phyloP scores from a whole-genome alignment of 208 protist genomes.

The Acanthamoeba triangularis region DNA sequence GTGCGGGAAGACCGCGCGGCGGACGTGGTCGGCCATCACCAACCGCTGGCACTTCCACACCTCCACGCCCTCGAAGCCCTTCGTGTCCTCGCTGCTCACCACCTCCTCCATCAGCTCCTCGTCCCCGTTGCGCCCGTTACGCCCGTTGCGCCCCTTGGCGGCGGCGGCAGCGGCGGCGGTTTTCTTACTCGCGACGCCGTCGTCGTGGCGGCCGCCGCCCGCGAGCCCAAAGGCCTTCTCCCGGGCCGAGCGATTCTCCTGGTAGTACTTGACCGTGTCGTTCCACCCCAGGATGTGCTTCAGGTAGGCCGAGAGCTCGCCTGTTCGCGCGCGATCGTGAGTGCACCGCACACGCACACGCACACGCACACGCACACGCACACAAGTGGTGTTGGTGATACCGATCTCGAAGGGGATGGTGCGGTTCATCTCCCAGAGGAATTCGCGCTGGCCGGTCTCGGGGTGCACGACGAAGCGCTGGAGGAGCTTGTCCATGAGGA shows the following conservation, averaged over 20 bases:
- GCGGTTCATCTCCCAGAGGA: conserved; percentile 30
- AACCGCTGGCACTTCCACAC: conserved; percentile 42
- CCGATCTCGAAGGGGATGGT: conserved; percentile 33
- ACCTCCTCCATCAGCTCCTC: conserved; percentile 17
- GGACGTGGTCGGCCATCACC: background rate
- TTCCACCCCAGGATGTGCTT: conserved; percentile 28
- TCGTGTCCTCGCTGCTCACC: background rate
- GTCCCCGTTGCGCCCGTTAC: background rate
- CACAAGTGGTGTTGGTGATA: background rate
- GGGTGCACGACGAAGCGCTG: background rate
- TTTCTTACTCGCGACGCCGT: background rate
- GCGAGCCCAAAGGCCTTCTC: background rate
- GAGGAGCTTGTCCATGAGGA: conserved; percentile 54
- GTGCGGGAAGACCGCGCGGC: background rate
- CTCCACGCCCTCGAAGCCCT: conserved; percentile 15
- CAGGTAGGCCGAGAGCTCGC: background rate
- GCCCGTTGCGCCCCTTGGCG: background rate
- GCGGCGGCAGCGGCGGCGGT: background rate
- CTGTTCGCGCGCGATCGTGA: background rate
- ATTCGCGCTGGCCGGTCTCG: conserved; percentile 9
- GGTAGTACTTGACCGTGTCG: conserved; percentile 29
- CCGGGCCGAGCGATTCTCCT: background rate
- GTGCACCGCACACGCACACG: too few species aligned
- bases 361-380: background rate
- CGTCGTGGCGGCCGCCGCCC: background rate